Evolutionary conservation across 805 yeast genomes (phyloP).

Genomic region (Candida silvatica): DNA sequence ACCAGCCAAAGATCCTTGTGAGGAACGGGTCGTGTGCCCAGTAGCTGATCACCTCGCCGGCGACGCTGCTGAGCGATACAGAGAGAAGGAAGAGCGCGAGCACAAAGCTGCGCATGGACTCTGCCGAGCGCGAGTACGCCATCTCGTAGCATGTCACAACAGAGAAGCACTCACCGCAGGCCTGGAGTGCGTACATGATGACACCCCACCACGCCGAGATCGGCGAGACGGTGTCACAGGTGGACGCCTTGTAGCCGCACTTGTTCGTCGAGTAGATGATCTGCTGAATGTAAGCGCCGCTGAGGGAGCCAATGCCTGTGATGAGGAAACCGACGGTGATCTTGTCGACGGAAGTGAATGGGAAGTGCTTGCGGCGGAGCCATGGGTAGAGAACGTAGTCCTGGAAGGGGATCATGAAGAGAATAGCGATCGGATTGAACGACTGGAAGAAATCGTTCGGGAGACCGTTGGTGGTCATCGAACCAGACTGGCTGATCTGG

Average conservation of each 20-base stretch:
- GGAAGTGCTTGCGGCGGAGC: constrained; percentile 29
- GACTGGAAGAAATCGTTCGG: constrained; percentile 48
- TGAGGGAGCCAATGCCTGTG: constrained; percentile 35
- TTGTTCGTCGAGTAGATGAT: constrained; percentile 34
- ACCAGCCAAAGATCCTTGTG: constrained; percentile 27
- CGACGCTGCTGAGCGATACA: constrained; percentile 36
- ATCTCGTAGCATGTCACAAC: constrained; percentile 43
- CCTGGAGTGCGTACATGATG: constrained; percentile 31
- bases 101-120: constrained; percentile 40
- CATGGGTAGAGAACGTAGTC: constrained; percentile 38
- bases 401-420: constrained; percentile 39
- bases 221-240: constrained; percentile 18
- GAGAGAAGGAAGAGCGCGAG: constrained; percentile 32
- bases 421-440: constrained; percentile 44
- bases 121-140: constrained; percentile 46
- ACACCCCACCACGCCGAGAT: constrained; percentile 26
- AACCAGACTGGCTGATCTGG: constrained; percentile 44
- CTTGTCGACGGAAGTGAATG: constrained; percentile 34
- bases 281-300: constrained; percentile 40
- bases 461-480: constrained; percentile 43
- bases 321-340: constrained; percentile 38
- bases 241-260: constrained; percentile 30
- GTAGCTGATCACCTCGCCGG: constrained; percentile 31
- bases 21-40: constrained; percentile 32
- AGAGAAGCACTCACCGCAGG: constrained; percentile 46